Evolutionary conservation across 2,329 filamentous ascomycete species (phyloP).

Genomic region (Camptophora hylomeconis): DNA sequence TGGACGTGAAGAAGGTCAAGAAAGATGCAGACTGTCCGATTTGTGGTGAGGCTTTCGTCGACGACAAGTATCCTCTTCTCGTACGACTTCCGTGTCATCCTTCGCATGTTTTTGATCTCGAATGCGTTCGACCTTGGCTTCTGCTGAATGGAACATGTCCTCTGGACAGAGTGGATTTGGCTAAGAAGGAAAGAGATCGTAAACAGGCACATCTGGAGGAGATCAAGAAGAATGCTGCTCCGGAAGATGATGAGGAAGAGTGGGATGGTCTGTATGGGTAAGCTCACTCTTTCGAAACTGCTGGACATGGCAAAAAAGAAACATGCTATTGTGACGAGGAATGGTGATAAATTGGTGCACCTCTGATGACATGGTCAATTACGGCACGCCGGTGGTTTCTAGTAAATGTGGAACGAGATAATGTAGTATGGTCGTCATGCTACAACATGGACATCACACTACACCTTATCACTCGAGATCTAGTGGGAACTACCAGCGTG

Average conservation of each 20-base stretch:
- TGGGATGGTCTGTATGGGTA: constrained; percentile 37
- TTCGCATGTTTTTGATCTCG: constrained; percentile 50
- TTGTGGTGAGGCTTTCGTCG: constrained; percentile 40
- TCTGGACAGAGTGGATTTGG: constrained; percentile 45
- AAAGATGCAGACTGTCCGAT: constrained; percentile 34
- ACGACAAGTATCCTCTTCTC: constrained; percentile 49
- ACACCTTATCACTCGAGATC: no score
- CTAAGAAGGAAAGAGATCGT: constrained; percentile 41
- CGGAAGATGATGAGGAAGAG: constrained; percentile 30
- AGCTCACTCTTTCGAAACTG: constrained; percentile 3
- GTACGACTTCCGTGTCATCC: constrained; percentile 49
- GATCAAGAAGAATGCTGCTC: constrained; percentile 19
- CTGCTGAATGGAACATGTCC: constrained; percentile 52
- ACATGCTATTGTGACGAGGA: no score
- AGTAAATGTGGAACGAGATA: no score
- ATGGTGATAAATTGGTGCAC: no score
- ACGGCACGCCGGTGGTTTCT: no score
- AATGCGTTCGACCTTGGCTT: constrained; percentile 53
- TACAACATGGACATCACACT: no score
- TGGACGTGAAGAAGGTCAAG: constrained; percentile 17
- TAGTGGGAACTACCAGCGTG: no score
- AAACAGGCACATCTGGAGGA: constrained; percentile 27
- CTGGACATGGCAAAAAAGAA: no score
- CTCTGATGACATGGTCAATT: no score
- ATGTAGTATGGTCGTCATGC: no score